Evolutionary conservation across 306 rosid genomes (phyloP).

Genomic region (Cucumis cinereus): DNA sequence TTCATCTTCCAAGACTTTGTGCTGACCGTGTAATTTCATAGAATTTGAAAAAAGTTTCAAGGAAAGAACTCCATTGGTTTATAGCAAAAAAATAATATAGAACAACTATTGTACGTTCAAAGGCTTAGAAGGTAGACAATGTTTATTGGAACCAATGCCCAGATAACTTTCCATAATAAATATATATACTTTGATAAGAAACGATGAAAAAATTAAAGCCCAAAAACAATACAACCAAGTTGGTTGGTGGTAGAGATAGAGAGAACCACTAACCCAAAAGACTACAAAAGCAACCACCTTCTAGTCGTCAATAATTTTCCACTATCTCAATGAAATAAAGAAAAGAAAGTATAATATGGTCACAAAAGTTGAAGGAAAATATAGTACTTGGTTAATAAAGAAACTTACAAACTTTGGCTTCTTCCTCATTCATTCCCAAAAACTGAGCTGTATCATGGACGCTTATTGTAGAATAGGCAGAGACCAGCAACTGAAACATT

Average conservation of each 20-base stretch:
- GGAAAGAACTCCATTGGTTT: too few species aligned
- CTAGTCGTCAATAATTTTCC: neutral
- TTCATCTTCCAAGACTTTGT: neutral
- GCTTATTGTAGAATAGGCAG: slow-evolving; percentile 88
- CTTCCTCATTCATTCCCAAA: slow-evolving; percentile 67
- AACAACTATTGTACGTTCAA: too few species aligned
- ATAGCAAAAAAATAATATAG: too few species aligned
- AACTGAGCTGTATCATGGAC: slow-evolving; percentile 63
- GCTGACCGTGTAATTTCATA: neutral
- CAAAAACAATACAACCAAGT: neutral
- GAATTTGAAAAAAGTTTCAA: too few species aligned
- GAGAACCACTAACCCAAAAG: neutral
- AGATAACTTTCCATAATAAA: neutral
- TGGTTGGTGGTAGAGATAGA: neutral
- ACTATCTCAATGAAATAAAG: neutral
- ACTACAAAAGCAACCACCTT: neutral
- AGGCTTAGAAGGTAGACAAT: neutral
- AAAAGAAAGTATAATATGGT: neutral
- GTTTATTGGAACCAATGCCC: neutral
- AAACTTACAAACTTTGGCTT: slow-evolving; percentile 58
- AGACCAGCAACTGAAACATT: slow-evolving; percentile 73
- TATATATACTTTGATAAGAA: too few species aligned
- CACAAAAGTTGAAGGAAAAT: neutral
- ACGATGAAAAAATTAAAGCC: neutral
- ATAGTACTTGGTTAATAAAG: neutral